Percentiles rank a stretch among this genome's conserved stretches.
These are phyloP conservation scores for Tulasnella sp. DNA, from an alignment of 768 basidiomycete species.

Conservation along the genomic window DNA sequence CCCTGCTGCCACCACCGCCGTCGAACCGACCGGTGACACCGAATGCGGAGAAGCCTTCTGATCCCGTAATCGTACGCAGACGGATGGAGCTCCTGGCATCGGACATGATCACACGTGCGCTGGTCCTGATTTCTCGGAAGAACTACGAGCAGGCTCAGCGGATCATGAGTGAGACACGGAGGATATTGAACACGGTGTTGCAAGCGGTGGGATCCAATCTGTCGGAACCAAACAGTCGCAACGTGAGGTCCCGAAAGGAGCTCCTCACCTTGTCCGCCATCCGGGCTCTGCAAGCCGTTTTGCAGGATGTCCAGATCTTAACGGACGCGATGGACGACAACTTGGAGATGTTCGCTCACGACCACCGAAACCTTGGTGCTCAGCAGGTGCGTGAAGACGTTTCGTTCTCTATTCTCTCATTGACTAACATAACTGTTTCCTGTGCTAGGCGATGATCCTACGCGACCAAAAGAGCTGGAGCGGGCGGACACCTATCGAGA, in stretches of 20 bases:
- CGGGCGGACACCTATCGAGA: slow-evolving; percentile 78
- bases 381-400: slow-evolving; percentile 60
- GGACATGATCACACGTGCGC: slow-evolving; percentile 92
- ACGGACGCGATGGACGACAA: slow-evolving; percentile 86
- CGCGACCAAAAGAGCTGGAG: slow-evolving; percentile 96
- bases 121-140: slow-evolving; percentile 83
- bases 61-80: slow-evolving; percentile 82
- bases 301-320: slow-evolving; percentile 78
- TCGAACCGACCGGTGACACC: slow-evolving; percentile 27
- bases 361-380: slow-evolving; percentile 90
- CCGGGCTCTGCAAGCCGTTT: slow-evolving; percentile 68
- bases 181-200: slow-evolving; percentile 84
- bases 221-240: slow-evolving; percentile 41
- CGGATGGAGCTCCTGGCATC: slow-evolving; percentile 93
- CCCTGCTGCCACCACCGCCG: slow-evolving; percentile 52
- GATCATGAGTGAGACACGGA: slow-evolving; percentile 81
- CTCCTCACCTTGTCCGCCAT: slow-evolving; percentile 59
- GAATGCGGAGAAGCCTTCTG: slow-evolving; percentile 42
- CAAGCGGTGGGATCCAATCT: slow-evolving; percentile 70
- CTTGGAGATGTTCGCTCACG: slow-evolving; percentile 82
- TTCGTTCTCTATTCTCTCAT: not conserved
- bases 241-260: slow-evolving; percentile 69
- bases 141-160: slow-evolving; percentile 86
- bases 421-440: slow-evolving; percentile 6
- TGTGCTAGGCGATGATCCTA: slow-evolving; percentile 77